Evolutionary conservation across 371 early-diverging fungal genomes (phyloP), one percentile per base, ranked within the genome.

Genomic region (Mortierella sp.): DNA sequence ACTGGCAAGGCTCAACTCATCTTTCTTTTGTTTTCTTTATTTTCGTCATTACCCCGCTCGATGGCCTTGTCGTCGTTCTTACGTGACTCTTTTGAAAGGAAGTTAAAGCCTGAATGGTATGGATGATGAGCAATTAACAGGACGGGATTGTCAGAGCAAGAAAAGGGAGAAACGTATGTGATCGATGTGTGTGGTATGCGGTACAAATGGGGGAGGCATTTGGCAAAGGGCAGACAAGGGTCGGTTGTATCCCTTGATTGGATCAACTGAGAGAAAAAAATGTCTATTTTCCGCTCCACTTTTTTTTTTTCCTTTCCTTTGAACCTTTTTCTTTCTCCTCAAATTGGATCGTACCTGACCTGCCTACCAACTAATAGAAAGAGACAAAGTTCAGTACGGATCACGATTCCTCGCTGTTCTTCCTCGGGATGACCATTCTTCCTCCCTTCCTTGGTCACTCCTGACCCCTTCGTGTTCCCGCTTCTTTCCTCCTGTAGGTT

Each of bases 131-230:
- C 16, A 16, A 29, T 31, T n/a, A n/a, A n/a, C n/a, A n/a, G 55
- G 29, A 24, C 2, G 29, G 22, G 24, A 50, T 50, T 50, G n/a
- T n/a, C n/a, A 50, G 24, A 50, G 5, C 34, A 34, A n/a, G 58
- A 34, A 34, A 58, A 34, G 8, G 8, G 9, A 58, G 19, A 47
- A 47, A 10, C 14, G 47, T 14, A 19, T 14, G 47, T 13, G 47
- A 47, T 13, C 1, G 19, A 47, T 5, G 47, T 16, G 34, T 31
- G 31, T 19, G 19, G 2, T 16, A 58, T 58, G 58, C 58, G 34
- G 29, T 58, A 58, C 58, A 58, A 58, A 58, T 31, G 58, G 31
- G 58, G 58, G 58, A 58, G 58, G 58, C 58, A 58, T 58, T 34
- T 50, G 24, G 11, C 55, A 10, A 29, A 29, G 53, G n/a, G n/a